Conservation (phyloP, 768 basidiomycete species). For the Inosperma sp. region DNA sequence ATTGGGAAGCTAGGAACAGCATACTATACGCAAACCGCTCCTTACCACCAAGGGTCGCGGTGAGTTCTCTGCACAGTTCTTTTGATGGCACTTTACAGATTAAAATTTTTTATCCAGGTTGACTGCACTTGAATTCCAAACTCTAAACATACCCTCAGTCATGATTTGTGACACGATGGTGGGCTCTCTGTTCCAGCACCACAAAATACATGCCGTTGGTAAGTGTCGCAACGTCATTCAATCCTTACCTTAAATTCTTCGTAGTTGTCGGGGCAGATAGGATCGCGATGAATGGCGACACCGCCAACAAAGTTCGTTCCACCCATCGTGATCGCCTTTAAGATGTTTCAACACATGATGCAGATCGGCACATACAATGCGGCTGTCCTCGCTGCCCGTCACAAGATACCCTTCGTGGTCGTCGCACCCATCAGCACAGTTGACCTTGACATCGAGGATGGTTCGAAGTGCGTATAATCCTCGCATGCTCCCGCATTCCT, state of each 20-base stretch:
- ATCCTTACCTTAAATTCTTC: constrained; percentile 1
- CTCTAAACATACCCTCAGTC: constrained; percentile 75
- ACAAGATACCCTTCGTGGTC: constrained; percentile 87
- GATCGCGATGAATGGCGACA: constrained; percentile 91
- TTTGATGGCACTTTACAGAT: neutral
- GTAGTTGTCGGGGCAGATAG: constrained; percentile 83
- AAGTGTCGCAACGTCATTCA: constrained; percentile 20
- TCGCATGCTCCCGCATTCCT: neutral
- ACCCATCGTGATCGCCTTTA: constrained; percentile 1
- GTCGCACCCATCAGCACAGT: constrained; percentile 91
- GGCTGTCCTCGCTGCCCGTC: constrained; percentile 83
- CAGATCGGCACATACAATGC: constrained; percentile 93
- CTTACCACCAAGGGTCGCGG: constrained; percentile 92
- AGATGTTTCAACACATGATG: constrained; percentile 12
- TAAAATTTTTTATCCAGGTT: constrained; percentile 44
- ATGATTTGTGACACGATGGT: constrained; percentile 99
- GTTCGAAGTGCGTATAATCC: constrained; percentile 41
- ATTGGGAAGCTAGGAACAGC: constrained; percentile 72
- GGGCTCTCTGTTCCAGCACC: constrained; percentile 87
- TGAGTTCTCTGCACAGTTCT: constrained; percentile 22
- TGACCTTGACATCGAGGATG: constrained; percentile 73
- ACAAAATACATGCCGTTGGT: constrained; percentile 80
- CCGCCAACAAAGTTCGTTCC: constrained; percentile 76
- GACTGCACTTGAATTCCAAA: constrained; percentile 85
- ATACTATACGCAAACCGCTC: constrained; percentile 91